Percentiles rank a stretch among this genome's conserved stretches.
Conservation (phyloP, 2,329 filamentous ascomycete species). For the Mariannaea elegans region DNA sequence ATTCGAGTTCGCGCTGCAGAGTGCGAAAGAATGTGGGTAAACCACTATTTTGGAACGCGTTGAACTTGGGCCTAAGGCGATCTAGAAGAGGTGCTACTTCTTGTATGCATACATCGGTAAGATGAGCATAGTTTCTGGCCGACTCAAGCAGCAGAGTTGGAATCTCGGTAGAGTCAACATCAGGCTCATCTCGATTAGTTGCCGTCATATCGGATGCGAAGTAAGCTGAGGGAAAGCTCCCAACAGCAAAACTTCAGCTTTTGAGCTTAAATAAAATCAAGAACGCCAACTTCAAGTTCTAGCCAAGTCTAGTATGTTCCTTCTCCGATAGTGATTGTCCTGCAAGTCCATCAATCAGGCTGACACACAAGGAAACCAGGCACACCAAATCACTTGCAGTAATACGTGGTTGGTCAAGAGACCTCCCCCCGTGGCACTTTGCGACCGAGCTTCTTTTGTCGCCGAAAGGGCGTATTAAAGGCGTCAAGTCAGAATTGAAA, state of each 20-base stretch:
- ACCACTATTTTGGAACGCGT: constrained; percentile 26
- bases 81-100: constrained; percentile 17
- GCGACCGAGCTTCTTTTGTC: neutral
- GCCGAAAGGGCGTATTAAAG: neutral
- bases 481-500: no score
- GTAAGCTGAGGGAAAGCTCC: neutral
- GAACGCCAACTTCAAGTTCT: neutral
- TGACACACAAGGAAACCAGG: neutral
- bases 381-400: neutral
- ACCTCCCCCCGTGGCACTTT: neutral
- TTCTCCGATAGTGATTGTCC: neutral
- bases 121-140: constrained; percentile 13
- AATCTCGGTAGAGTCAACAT: constrained; percentile 8
- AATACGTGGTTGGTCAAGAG: neutral
- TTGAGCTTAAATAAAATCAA: neutral
- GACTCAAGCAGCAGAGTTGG: constrained; percentile 29
- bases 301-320: constrained; percentile 8
- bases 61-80: constrained; percentile 4
- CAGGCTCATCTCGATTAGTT: neutral
- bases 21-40: constrained; percentile 34
- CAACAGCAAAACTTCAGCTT: neutral
- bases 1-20: constrained; percentile 27
- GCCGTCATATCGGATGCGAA: neutral
- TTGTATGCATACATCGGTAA: constrained; percentile 7
- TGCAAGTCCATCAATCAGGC: constrained; percentile 5